phyloP scores from a whole-genome alignment of 2,329 filamentous ascomycete genomes.

The Triangularia verruculosa region DNA sequence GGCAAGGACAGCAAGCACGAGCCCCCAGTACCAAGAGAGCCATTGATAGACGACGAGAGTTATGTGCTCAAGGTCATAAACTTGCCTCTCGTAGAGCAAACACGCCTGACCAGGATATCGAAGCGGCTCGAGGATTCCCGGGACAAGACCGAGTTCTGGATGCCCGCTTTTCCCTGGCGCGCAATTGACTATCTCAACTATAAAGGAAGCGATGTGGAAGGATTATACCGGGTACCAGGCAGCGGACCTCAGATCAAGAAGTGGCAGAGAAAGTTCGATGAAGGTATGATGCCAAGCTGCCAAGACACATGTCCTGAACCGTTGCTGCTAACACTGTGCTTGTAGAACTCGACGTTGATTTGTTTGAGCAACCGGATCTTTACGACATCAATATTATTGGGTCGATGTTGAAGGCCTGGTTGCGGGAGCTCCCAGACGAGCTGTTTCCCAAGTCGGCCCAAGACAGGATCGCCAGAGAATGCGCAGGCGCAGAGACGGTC shows the following conservation, averaged over 20 bases:
- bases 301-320: not conserved
- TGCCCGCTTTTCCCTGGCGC: slow-evolving; percentile 92
- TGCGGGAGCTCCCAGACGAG: slow-evolving; percentile 90
- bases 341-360: slow-evolving; percentile 78
- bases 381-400: slow-evolving; percentile 97
- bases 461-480: slow-evolving; percentile 75
- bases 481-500: slow-evolving; percentile 72
- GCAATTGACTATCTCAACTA: slow-evolving; percentile 97
- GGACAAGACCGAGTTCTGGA: slow-evolving; percentile 98
- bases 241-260: slow-evolving; percentile 88
- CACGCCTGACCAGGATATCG: slow-evolving; percentile 85
- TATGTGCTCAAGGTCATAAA: slow-evolving; percentile 86
- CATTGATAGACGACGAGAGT: slow-evolving; percentile 69
- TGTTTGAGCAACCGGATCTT: slow-evolving; percentile 81
- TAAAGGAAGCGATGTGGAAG: slow-evolving; percentile 90
- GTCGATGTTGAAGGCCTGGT: slow-evolving; percentile 94
- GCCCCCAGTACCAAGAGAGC: slow-evolving; percentile 64
- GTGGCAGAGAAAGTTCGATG: slow-evolving; percentile 89
- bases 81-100: slow-evolving; percentile 80
- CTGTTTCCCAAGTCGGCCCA: slow-evolving; percentile 85
- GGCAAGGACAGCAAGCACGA: slow-evolving; percentile 73
- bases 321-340: not conserved
- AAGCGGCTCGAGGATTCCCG: slow-evolving; percentile 82
- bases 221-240: slow-evolving; percentile 87
- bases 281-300: slow-evolving; percentile 48